phyloP scores from a whole-genome alignment of 1,284 basidiomycete species.

The Ceratobasidium sp. region DNA sequence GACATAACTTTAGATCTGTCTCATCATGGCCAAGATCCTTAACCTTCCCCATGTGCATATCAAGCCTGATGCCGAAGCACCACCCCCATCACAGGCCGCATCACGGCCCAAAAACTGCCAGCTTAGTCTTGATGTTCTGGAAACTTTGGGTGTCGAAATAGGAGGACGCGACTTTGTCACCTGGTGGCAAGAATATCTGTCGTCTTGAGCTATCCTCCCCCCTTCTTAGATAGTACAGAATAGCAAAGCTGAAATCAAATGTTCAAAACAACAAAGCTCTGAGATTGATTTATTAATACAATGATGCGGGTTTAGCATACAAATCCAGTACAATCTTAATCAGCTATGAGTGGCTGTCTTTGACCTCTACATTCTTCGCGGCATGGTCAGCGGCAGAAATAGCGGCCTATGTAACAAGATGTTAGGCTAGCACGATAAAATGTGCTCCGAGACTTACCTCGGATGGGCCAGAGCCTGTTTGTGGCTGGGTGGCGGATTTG shows the following conservation, averaged over 20 bases:
- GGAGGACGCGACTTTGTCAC: slow-evolving; percentile 72
- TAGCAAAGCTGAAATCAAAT: no score
- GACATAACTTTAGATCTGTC: slow-evolving; percentile 60
- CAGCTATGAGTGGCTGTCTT: slow-evolving; percentile 33
- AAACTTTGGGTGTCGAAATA: slow-evolving; percentile 72
- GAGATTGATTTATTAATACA: slow-evolving; percentile 13
- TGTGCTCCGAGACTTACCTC: background rate
- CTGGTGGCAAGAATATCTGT: slow-evolving; percentile 63
- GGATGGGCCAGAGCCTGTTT: background rate
- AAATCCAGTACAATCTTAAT: background rate
- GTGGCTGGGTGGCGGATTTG: background rate
- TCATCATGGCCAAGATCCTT: slow-evolving; percentile 73
- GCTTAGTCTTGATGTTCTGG: slow-evolving; percentile 52
- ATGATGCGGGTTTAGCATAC: background rate
- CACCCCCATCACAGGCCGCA: slow-evolving; percentile 60
- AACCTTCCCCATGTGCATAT: slow-evolving; percentile 70
- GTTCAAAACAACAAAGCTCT: background rate
- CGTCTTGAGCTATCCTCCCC: slow-evolving; percentile 8
- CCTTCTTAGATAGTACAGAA: no score
- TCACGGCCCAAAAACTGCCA: slow-evolving; percentile 75
- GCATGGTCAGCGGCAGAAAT: slow-evolving; percentile 12
- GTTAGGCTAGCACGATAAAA: background rate
- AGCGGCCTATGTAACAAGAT: background rate
- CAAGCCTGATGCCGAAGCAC: slow-evolving; percentile 68
- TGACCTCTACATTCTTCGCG: background rate